Evolutionary conservation across 129 eudicot species (phyloP), one percentile per base, ranked within the genome.

Genomic region (Saussurea involucrata): DNA sequence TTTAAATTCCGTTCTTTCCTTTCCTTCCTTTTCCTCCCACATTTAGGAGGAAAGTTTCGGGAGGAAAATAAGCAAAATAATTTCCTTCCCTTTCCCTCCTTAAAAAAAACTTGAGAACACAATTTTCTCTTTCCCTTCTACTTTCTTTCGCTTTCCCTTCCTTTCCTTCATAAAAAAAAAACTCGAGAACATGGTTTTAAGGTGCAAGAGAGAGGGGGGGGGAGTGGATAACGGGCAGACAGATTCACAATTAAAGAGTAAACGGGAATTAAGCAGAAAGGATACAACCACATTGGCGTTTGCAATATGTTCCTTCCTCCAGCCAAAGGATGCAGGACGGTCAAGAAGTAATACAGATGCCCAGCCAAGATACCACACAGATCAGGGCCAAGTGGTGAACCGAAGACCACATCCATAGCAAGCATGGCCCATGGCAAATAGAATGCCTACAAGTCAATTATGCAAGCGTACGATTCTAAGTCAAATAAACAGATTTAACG

Each of bases 371-470:
- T 90, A 24, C 96, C 96, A 82, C 88, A 58, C 24, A 90, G 86
- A 82, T 88, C 93, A 8, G 93, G 96, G 63, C 68, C 66, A 12
- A 88, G 57, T 25, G 86, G 83, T 33, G 96, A 90, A 66, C 96
- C 96, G 78, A 90, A 90, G 53, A 90, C 84, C 72, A 90, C 96
- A 84, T 90, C 96, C 77, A 90, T 67, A 63, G 80, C 83, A n/a
- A 90, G 96, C 96, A 90, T 90, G 17, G 91, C 88, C 96, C 96
- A 90, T 24, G 96, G 96, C 60, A 90, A 68, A 68, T 90, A 90
- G 82, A 90, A 90, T 27, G 93, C 93, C 96, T 90, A 85, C 79
- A 40, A 27, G 20, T 69, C n/a, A 36, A 55, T 78, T 24, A 32
- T 33, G 18, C 5, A 4, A 18, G 15, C 21, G 65, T 5, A 71